Evolutionary conservation across 176 grass and related monocot species (phyloP).

Genomic region (Zea mays): Zm-B73-REFERENCE-NAM-5.0 NC_050096.1:193199501-193200000

Average conservation of each 20-base stretch:
- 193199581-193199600: not conserved
- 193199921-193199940: not conserved
- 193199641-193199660: constrained; percentile 8
- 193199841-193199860: too few species aligned
- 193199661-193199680: not conserved
- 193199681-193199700: constrained; percentile 22
- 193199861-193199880: too few species aligned
- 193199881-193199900: too few species aligned
- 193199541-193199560: not conserved
- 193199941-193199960: not conserved
- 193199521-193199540: not conserved
- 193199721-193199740: too few species aligned
- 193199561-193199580: not conserved
- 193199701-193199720: constrained; percentile 13
- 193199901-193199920: too few species aligned
- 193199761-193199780: too few species aligned
- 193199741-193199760: too few species aligned
- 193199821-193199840: too few species aligned
- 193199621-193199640: not conserved
- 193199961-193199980: not conserved
- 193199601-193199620: constrained; percentile 2
- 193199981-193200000: not conserved
- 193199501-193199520: not conserved
- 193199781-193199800: too few species aligned
- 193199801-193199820: too few species aligned